Base-by-base conservation (phyloP, 2,329 filamentous ascomycete genomes). In the Didymella segeticola region DNA sequence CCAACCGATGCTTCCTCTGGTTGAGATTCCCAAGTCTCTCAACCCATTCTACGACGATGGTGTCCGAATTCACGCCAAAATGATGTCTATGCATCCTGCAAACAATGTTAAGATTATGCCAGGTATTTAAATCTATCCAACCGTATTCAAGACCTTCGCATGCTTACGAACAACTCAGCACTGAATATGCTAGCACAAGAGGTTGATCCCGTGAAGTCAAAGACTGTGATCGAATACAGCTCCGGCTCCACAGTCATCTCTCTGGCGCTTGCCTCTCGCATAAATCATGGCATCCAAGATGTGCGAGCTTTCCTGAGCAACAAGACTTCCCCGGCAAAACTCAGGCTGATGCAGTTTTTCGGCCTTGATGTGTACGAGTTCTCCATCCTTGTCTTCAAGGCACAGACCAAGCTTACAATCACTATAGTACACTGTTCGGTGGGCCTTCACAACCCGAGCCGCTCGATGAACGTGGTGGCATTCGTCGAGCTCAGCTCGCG, bases 51-150 rank as follows among this genome's bases (percentile, higher is more conserved):
- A 79, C 17, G 58, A 78, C 22, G 79, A 87, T 80, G 82, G 83
- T 4, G 81, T 88, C 4, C 79, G 83, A 10, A 85, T 88, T 46
- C 87, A 86, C 58, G 85, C 85, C 30, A 87, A 88, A 72, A 84
- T 88, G 83, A 82, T 88, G 80, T 84, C 83, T 2, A 82, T 83
- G 76, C 83, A 85, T 61, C 85, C 86, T 1, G 83, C 84, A 3
- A 83, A 88, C 56, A 88, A 88, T 41, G 85, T 88, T 60, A 88
- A 88, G 65, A 79, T 82, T 2, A 79, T 88, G 71, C 85, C 85
- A 61, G 82, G 81, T 81, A 38, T 12, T 42, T 27, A 12, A 4
- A 15, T 5, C 3, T 7, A 4, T 8, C 4, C 15, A 10, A 7
- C 4, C 7, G 2, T 8, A 31, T 10, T 2, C 0, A 4, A 10